These are phyloP conservation scores for Aristolochia californica DNA, from an alignment of 164 flowering plant species.

Conservation along the genomic window DNA sequence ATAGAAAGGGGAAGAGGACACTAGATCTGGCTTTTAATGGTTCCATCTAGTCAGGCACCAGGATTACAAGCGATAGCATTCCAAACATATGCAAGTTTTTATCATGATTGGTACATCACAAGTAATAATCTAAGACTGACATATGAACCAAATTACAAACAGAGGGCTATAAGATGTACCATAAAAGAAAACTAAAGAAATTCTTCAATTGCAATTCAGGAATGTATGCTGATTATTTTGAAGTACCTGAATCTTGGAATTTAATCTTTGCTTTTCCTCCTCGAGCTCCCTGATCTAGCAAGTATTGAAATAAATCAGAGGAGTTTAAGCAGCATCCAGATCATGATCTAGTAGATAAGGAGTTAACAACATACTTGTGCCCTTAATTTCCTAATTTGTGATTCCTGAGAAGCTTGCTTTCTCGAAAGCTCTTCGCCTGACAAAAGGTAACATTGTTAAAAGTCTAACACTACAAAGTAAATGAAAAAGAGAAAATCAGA, in stretches of 20 bases:
- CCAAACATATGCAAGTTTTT: no score
- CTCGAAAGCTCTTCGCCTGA: constrained; percentile 97
- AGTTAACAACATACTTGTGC: constrained; percentile 61
- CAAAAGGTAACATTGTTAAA: constrained; percentile 6
- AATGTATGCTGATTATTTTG: neutral
- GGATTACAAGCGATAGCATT: no score
- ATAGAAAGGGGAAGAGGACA: no score
- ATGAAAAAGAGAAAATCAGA: neutral
- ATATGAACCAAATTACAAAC: no score
- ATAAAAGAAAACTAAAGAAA: no score
- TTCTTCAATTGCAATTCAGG: no score
- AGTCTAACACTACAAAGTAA: neutral
- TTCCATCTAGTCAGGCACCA: no score
- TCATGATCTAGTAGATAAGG: neutral
- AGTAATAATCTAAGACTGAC: no score
- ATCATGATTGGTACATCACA: no score
- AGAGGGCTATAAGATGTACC: no score
- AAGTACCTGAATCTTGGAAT: constrained; percentile 86
- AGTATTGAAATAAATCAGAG: constrained; percentile 15
- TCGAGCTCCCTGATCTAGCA: constrained; percentile 91
- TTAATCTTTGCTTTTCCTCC: constrained; percentile 92
- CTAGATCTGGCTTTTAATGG: no score
- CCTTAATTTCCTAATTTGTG: constrained; percentile 78
- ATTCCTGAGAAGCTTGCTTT: constrained; percentile 99
- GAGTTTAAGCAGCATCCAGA: constrained; percentile 5